These are phyloP conservation scores for Cercis canadensis DNA, from an alignment of 306 rosid genomes.

Conservation along the genomic window DNA sequence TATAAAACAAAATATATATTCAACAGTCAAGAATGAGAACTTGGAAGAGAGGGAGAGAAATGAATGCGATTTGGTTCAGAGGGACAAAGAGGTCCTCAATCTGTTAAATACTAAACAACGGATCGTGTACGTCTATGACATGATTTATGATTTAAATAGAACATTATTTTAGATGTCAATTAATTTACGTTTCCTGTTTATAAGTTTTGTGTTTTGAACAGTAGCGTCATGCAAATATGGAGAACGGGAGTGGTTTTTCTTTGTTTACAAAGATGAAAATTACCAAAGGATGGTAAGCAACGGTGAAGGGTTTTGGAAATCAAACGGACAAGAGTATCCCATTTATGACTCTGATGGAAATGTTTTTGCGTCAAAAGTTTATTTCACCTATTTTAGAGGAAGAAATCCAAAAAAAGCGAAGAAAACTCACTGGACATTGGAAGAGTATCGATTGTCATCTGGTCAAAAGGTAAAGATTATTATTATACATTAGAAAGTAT, in stretches of 20 bases:
- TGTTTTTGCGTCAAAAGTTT: background rate
- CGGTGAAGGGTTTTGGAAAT: background rate
- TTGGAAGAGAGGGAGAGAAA: too few species aligned
- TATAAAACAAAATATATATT: too few species aligned
- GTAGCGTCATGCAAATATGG: background rate
- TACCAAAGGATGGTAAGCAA: background rate
- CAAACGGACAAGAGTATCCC: background rate
- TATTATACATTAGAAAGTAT: too few species aligned
- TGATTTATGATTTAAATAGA: too few species aligned
- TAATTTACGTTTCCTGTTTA: background rate
- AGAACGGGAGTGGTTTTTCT: background rate
- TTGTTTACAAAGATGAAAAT: background rate
- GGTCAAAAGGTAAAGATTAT: background rate
- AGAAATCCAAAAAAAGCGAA: background rate
- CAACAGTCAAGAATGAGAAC: too few species aligned
- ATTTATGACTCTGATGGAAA: background rate
- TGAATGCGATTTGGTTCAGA: too few species aligned
- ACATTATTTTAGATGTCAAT: too few species aligned
- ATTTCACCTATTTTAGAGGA: background rate
- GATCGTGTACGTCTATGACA: too few species aligned
- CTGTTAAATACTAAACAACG: too few species aligned
- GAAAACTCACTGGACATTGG: conserved; percentile 2
- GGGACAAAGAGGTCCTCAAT: too few species aligned
- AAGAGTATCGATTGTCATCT: background rate
- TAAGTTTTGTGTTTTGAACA: background rate